Evolutionary conservation across 495 filamentous ascomycete genomes (phyloP).

Genomic region (Trichocladium uniseriatum): DNA sequence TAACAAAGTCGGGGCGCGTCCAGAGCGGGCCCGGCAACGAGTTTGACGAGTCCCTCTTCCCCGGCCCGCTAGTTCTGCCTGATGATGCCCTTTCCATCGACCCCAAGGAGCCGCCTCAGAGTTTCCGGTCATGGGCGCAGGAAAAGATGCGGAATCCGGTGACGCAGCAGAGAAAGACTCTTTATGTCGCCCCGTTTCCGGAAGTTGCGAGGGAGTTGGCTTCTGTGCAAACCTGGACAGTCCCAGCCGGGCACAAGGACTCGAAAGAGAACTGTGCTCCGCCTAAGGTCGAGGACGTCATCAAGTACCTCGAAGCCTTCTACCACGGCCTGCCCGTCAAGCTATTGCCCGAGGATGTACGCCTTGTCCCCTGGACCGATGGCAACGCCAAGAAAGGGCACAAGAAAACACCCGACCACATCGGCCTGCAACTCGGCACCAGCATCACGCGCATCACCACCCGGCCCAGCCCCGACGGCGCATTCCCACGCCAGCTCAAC

Average conservation of each 20-base stretch:
- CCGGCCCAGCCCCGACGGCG: conserved; percentile 39
- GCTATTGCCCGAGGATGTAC: conserved; percentile 25
- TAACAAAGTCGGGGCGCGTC: conserved; percentile 22
- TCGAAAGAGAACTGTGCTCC: no score
- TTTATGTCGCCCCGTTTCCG: no score
- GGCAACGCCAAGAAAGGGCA: not conserved
- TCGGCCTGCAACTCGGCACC: conserved; percentile 36
- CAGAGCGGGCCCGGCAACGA: not conserved
- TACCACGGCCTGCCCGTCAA: conserved; percentile 51
- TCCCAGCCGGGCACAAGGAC: no score
- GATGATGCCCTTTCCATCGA: no score
- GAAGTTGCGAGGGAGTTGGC: no score
- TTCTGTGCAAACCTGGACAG: no score
- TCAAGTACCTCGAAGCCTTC: conserved; percentile 52
- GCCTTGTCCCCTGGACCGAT: conserved; percentile 41
- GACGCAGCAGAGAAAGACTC: no score
- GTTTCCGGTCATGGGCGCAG: no score
- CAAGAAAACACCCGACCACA: conserved; percentile 14
- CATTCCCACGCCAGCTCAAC: conserved; percentile 48
- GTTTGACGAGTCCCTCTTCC: no score
- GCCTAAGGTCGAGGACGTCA: conserved; percentile 31
- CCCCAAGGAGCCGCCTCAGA: no score
- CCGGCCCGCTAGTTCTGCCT: no score
- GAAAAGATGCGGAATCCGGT: no score
- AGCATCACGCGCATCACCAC: conserved; percentile 44